Percentiles rank a stretch among this genome's conserved stretches.
These are phyloP conservation scores for Skeletonema tropicum DNA, from an alignment of 108 stramenopile species.

Conservation along the genomic window DNA sequence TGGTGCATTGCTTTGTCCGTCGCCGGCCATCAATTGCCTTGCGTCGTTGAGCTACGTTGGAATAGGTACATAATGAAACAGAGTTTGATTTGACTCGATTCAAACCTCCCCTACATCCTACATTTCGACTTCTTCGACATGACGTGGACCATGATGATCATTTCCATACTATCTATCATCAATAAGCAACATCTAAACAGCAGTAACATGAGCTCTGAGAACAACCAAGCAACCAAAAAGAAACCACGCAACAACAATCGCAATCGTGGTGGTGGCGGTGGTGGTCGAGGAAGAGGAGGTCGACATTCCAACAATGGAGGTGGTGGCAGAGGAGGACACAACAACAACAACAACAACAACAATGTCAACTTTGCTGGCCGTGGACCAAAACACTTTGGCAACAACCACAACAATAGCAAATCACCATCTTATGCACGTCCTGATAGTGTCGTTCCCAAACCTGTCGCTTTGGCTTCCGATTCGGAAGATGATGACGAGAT, in stretches of 20 bases:
- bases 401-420: background rate
- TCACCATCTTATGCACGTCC: slow-evolving; percentile 5
- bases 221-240: background rate
- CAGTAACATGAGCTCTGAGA: background rate
- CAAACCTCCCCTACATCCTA: too few relatives aligned
- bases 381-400: slow-evolving; percentile 40
- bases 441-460: slow-evolving; percentile 21
- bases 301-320: background rate
- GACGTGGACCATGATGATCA: too few relatives aligned
- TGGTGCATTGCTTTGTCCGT: too few relatives aligned
- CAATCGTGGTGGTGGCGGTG: slow-evolving; percentile 1
- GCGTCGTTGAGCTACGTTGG: too few relatives aligned
- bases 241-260: slow-evolving; percentile 2
- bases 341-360: slow-evolving; percentile 1
- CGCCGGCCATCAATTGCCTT: too few relatives aligned
- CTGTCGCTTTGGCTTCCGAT: slow-evolving; percentile 1
- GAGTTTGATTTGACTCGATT: too few relatives aligned
- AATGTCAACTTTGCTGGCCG: slow-evolving; percentile 39
- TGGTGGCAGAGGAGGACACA: background rate
- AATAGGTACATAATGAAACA: too few relatives aligned
- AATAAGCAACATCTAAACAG: too few relatives aligned
- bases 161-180: too few relatives aligned
- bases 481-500: slow-evolving; percentile 18
- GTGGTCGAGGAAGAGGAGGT: slow-evolving; percentile 17
- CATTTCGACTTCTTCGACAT: too few relatives aligned